Evolutionary conservation across 148 eudicot genomes (phyloP), one percentile per base, ranked within the genome.

Genomic region (Vaccinium macrocarpon): DNA sequence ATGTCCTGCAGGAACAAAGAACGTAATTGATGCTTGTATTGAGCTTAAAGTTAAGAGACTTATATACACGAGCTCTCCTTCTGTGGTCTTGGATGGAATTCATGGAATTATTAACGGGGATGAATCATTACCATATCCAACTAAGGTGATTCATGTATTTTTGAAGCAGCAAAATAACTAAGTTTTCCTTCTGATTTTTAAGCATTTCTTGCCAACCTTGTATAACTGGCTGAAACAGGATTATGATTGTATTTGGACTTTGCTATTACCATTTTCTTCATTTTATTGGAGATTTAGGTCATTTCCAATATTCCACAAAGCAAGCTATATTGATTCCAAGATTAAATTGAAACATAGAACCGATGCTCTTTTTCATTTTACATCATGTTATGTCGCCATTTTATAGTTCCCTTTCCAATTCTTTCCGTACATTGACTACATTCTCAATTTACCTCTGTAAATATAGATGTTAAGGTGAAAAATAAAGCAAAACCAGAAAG

Each of bases 21-120:
- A 96, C 86, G 90, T 96, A 78, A 95, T 95, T 88, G 98, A 93
- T 80, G 93, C 97, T 76, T 96, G 99, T 87, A 81, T 90, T 84
- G 95, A 93, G 89, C 89, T 85, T 78, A 94, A 95, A 84, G 92
- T 96, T 32, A 96, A 96, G 89, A 87, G 97, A 86, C 95, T 96
- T 84, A 87, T 96, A 56, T 95, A 93, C 84, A 96, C 99, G 38
- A 96, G 99, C 91, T 96, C 99, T 81, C 93, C 99, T 46, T 95
- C 97, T 84, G 99, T 96, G 86, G 98, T 96, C 82, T 95, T 95
- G 85, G 99, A 96, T 88, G 99, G 99, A 82, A 84, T 93, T 32
- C 94, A 91, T 86, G 98, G 93, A 56, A 92, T 92, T 62, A n/a
- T 85, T 55, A 91, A 96, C 82, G 99, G 96, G 12, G 91, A 95